Percentiles rank a stretch among this genome's conserved stretches.
Conservation (phyloP, 1,284 basidiomycete species). For the Inonotus obliquus region DNA sequence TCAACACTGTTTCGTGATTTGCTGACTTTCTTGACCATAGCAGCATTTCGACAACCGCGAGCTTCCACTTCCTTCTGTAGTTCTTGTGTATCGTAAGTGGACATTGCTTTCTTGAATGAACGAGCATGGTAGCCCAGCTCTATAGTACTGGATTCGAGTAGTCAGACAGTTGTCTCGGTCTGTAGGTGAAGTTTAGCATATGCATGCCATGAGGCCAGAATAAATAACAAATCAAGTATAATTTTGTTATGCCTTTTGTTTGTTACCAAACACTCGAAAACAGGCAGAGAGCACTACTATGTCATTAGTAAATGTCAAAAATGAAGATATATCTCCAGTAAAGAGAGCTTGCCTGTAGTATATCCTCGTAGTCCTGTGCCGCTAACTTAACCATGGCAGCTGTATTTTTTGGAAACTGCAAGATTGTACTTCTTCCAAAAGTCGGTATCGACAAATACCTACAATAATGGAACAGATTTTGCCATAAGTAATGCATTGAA, state of each 20-base stretch:
- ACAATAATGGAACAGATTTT: neutral
- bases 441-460: constrained; percentile 28
- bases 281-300: constrained; percentile 29
- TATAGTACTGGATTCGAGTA: constrained; percentile 23
- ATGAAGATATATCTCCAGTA: neutral
- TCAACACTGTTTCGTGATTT: no score
- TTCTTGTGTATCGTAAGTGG: no score
- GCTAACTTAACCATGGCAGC: constrained; percentile 29
- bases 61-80: no score
- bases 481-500: neutral
- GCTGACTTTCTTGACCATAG: no score
- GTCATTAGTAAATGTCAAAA: constrained; percentile 16
- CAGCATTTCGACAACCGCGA: no score
- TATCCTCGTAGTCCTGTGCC: constrained; percentile 32
- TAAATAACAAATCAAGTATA: constrained; percentile 27
- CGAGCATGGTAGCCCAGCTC: no score
- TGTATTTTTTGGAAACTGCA: constrained; percentile 25
- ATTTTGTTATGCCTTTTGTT: constrained; percentile 23
- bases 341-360: constrained; percentile 30
- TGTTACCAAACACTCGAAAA: constrained; percentile 31
- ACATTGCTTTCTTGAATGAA: no score
- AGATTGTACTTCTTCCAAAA: constrained; percentile 28
- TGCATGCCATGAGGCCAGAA: constrained; percentile 30
- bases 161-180: constrained; percentile 24
- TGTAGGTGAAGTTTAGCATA: constrained; percentile 32